Percentiles rank a stretch among this genome's conserved stretches.
These are phyloP conservation scores for Striga hermonthica DNA, from an alignment of 305 asterid genomes.

Conservation along the genomic window DNA sequence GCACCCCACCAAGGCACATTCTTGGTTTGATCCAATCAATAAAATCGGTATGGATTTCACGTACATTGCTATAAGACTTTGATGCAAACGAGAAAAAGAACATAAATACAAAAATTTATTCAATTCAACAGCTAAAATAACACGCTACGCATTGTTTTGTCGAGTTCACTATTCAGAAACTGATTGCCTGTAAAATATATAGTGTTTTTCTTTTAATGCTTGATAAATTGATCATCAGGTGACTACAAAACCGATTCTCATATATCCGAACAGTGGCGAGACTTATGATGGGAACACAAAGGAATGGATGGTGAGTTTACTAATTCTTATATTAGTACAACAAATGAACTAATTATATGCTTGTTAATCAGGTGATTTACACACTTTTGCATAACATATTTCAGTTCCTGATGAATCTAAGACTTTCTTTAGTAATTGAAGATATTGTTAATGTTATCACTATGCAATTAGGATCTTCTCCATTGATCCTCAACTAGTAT, in stretches of 20 bases:
- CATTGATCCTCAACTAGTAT: too few species aligned
- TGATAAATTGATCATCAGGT: slow-evolving; percentile 38
- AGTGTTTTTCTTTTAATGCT: background rate
- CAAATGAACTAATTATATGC: too few species aligned
- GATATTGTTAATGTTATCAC: background rate
- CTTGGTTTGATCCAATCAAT: slow-evolving; percentile 58
- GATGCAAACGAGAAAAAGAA: background rate
- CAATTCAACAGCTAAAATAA: too few species aligned
- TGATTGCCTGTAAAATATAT: background rate
- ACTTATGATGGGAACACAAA: slow-evolving; percentile 60
- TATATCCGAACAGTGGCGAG: slow-evolving; percentile 88
- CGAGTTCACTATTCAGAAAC: background rate
- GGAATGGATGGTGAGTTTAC: slow-evolving; percentile 71
- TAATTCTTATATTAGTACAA: too few species aligned
- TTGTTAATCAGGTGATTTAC: too few species aligned
- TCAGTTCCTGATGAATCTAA: too few species aligned
- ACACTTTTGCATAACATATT: too few species aligned
- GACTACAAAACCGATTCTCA: slow-evolving; percentile 62
- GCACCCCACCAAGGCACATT: slow-evolving; percentile 72
- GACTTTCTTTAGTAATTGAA: too few species aligned
- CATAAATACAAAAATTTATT: too few species aligned
- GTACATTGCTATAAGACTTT: background rate
- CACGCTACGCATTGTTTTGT: background rate
- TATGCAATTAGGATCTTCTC: background rate
- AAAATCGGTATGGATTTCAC: slow-evolving; percentile 33